These are phyloP conservation scores for Rhodotorula diobovata DNA, from an alignment of 768 basidiomycete genomes.

Conservation along the genomic window DNA sequence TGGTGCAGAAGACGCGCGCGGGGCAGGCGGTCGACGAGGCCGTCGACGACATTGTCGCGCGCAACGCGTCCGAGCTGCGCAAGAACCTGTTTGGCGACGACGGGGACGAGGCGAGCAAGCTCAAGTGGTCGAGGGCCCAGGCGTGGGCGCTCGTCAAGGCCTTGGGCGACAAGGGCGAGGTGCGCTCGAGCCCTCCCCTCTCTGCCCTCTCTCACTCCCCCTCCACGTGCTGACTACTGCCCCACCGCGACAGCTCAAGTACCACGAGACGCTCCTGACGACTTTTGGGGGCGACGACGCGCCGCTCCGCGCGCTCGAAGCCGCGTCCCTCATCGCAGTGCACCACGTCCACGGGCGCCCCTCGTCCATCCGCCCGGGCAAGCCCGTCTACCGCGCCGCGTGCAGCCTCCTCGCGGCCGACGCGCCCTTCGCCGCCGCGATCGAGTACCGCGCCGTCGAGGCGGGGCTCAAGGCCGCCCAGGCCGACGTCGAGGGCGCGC, in stretches of 20 bases:
- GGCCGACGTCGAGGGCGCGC: constrained; percentile 57
- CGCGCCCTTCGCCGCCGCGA: constrained; percentile 47
- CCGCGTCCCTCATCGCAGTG: constrained; percentile 74
- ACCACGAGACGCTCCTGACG: constrained; percentile 72
- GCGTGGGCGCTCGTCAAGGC: constrained; percentile 76
- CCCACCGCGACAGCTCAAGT: constrained; percentile 71
- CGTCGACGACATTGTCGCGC: constrained; percentile 65
- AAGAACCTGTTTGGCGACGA: constrained; percentile 95
- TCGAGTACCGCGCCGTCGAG: constrained; percentile 22
- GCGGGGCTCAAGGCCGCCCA: constrained; percentile 4
- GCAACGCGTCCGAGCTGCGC: constrained; percentile 73
- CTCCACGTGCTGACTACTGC: neutral
- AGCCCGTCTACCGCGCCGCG: constrained; percentile 79
- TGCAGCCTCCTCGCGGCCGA: constrained; percentile 77
- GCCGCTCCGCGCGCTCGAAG: constrained; percentile 76
- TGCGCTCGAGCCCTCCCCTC: constrained; percentile 25
- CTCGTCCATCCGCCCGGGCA: constrained; percentile 77
- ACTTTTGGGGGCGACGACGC: constrained; percentile 90
- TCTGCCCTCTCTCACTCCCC: neutral
- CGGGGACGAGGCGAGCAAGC: constrained; percentile 71
- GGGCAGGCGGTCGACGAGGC: constrained; percentile 39
- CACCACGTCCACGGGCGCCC: constrained; percentile 66
- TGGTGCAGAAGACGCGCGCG: constrained; percentile 41
- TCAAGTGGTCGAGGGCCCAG: constrained; percentile 81
- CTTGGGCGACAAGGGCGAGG: constrained; percentile 60